Evolutionary conservation across 1,139 yeast species (phyloP).

Genomic region (Scheffersomyces cryptocercus): DNA sequence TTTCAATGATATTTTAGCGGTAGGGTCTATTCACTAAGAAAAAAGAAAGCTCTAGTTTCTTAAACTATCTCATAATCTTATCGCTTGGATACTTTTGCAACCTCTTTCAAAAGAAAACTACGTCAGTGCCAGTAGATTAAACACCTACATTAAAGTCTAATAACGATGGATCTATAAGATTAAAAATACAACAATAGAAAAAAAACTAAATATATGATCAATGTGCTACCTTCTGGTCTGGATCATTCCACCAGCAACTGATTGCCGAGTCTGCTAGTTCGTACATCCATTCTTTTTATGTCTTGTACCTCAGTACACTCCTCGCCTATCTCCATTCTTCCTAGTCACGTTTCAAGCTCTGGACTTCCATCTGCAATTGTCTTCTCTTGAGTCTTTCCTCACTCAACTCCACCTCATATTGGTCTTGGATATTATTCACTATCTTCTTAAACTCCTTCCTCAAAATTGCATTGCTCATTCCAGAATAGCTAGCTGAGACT

Average conservation of each 20-base stretch:
- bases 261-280: neutral
- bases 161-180: neutral
- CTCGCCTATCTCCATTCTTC: neutral
- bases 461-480: conserved; percentile 48
- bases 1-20: no score
- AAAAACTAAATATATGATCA: neutral
- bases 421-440: conserved; percentile 61
- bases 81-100: no score
- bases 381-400: conserved; percentile 58
- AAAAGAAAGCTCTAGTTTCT: no score
- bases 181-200: neutral
- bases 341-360: conserved; percentile 7
- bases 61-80: no score
- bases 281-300: no score
- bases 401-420: conserved; percentile 58
- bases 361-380: conserved; percentile 45
- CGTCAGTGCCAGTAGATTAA: no score
- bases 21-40: no score
- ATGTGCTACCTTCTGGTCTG: neutral
- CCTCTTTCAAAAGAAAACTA: no score
- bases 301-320: neutral
- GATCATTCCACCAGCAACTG: neutral
- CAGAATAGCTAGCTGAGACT: conserved; percentile 12
- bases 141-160: no score
- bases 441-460: conserved; percentile 72